Percentiles rank a stretch among this genome's conserved stretches.
Conservation (phyloP, 225 moss, liverwort and hornwort genomes). For the Straminergon stramineum region DNA sequence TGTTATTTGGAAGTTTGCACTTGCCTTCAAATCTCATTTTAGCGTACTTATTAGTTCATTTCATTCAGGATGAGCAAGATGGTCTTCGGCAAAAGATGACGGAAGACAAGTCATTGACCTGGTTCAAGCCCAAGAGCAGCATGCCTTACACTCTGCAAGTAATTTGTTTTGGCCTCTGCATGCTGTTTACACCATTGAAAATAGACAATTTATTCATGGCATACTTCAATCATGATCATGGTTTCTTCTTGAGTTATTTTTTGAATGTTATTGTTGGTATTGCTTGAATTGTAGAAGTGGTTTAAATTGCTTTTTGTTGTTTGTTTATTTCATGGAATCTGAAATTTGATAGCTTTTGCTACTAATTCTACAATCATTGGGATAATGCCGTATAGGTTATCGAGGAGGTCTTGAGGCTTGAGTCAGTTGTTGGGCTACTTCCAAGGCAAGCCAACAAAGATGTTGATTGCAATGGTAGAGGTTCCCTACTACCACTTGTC, state of each 20-base stretch:
- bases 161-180: not conserved
- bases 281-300: not conserved
- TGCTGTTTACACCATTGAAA: not conserved
- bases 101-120: not conserved
- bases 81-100: not conserved
- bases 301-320: not conserved
- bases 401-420: not conserved
- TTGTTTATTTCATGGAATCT: not conserved
- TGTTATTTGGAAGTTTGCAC: not conserved
- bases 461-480: not conserved
- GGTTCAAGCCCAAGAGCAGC: not conserved
- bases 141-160: not conserved
- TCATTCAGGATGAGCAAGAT: not conserved
- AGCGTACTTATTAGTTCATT: not conserved
- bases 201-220: not conserved
- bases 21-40: not conserved
- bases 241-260: not conserved
- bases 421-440: accelerated
- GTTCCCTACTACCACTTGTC: not conserved
- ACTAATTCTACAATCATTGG: not conserved
- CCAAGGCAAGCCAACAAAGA: not conserved
- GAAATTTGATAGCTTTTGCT: not conserved
- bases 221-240: not conserved
- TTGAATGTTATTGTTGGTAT: not conserved
- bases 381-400: not conserved